Percentiles rank a stretch among this genome's conserved stretches.
These are phyloP conservation scores for Phaffia tasmanica DNA, from an alignment of 768 basidiomycete genomes.

Conservation along the genomic window DNA sequence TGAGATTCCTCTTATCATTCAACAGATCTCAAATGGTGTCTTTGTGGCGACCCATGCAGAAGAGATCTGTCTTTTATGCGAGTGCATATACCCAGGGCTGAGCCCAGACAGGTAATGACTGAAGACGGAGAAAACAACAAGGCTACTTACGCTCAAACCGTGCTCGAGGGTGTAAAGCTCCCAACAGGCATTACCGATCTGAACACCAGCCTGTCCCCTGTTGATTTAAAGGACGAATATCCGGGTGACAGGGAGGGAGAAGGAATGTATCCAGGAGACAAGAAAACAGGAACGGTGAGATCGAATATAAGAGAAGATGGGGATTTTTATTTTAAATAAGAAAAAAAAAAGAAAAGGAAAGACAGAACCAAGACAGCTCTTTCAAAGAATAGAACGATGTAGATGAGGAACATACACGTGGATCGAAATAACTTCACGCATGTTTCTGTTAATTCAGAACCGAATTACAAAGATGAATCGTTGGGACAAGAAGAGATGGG, in stretches of 20 bases:
- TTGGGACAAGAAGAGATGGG: too few relatives aligned
- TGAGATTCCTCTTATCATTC: too few relatives aligned
- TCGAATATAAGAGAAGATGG: too few relatives aligned
- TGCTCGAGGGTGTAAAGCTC: constrained; percentile 96
- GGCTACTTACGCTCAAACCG: constrained; percentile 76
- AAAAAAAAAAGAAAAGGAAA: neutral
- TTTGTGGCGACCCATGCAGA: too few relatives aligned
- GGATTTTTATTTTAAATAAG: neutral
- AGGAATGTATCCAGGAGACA: too few relatives aligned
- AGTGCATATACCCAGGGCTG: too few relatives aligned
- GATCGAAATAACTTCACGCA: constrained; percentile 75
- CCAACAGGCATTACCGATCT: constrained; percentile 93
- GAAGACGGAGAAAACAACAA: neutral
- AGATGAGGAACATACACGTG: constrained; percentile 26
- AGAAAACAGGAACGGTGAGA: too few relatives aligned
- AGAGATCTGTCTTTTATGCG: too few relatives aligned
- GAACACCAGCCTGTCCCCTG: constrained; percentile 66
- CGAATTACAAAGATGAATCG: too few relatives aligned
- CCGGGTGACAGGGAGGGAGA: too few relatives aligned
- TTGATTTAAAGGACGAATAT: neutral
- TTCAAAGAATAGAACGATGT: neutral
- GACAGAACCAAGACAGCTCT: neutral
- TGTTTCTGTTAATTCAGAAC: constrained; percentile 25
- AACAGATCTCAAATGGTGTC: neutral
- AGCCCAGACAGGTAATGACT: too few relatives aligned